Evolutionary conservation across 176 grass and related monocot species (phyloP), one percentile per base, ranked within the genome.

Genomic region (Phoenix dactylifera): DNA sequence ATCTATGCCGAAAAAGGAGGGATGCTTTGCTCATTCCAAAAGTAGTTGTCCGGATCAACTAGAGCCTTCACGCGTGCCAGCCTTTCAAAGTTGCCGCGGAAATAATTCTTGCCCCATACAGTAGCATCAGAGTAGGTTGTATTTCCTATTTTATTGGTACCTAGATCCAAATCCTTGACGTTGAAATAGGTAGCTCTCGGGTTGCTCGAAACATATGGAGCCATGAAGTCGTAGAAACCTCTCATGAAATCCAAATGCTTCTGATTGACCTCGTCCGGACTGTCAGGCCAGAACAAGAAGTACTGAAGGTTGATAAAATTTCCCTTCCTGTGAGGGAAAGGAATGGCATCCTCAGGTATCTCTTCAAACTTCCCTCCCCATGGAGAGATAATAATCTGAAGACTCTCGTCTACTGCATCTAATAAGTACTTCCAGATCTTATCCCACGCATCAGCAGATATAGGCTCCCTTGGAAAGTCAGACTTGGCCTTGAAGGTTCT

Each of bases 141-240:
- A 9, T 50, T 20, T 23, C 24, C 30, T 4, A 44, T 50, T 15
- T 63, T 63, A 44, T 88, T 95, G 15, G 51, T 68, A 14, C 85
- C 89, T 24, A 95, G 60, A 39, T 85, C 89, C 4, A 88, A 68
- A 74, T 88, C 85, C 55, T 65, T 74, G 63, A 70, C 84, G 76
- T 95, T 95, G n/a, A 79, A 66, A 18, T 83, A 88, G 0, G 72
- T 79, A 4, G 49, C 76, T 48, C 85, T 79, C 1, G 85, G 85
- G 32, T 72, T 82, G 12, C 71, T 76, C 16, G 63, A 69, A 28
- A 83, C 79, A 24, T 72, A 83, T 23, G 72, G 72, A 59, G 50
- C 30, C 79, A 88, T 82, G 24, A 68, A 29, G 18, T 18, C 6
- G 52, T 74, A 54, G 59, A 76, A 0, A 9, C 39, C 71, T 15